Conservation (phyloP, 495 filamentous ascomycete genomes). For the Talaromyces trachyspermus region DNA sequence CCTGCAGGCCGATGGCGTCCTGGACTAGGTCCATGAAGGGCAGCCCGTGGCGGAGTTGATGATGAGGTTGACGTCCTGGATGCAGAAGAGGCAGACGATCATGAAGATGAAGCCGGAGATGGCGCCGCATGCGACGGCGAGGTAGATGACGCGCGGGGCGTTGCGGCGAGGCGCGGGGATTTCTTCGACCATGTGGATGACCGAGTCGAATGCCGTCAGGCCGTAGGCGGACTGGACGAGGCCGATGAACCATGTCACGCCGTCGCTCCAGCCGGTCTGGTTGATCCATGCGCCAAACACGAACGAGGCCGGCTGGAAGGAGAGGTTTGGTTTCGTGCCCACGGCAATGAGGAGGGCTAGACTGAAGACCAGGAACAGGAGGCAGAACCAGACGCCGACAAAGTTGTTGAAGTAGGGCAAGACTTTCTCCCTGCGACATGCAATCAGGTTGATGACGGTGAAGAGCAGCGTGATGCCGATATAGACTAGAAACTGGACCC, state of each 20-base stretch:
- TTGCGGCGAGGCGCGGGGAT: slow-evolving; percentile 36
- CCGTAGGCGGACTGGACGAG: slow-evolving; percentile 55
- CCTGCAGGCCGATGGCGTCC: slow-evolving; percentile 33
- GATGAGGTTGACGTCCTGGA: slow-evolving; percentile 55
- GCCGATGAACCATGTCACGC: slow-evolving; percentile 56
- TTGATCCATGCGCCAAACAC: slow-evolving; percentile 54
- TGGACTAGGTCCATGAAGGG: slow-evolving; percentile 41
- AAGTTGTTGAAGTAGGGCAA: slow-evolving; percentile 42
- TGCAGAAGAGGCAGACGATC: slow-evolving; percentile 66
- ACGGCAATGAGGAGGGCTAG: slow-evolving; percentile 38
- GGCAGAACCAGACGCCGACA: slow-evolving; percentile 40
- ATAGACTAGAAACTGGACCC: slow-evolving; percentile 40
- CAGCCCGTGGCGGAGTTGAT: slow-evolving; percentile 35
- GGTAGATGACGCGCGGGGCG: slow-evolving; percentile 34
- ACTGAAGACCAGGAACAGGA: slow-evolving; percentile 36
- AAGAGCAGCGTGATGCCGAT: slow-evolving; percentile 30
- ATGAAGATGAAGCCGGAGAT: slow-evolving; percentile 63
- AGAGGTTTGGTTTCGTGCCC: slow-evolving; percentile 26
- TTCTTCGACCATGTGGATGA: slow-evolving; percentile 54
- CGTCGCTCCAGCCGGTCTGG: slow-evolving; percentile 55
- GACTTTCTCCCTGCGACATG: slow-evolving; percentile 37
- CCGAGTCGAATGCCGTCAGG: slow-evolving; percentile 56
- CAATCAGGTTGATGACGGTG: slow-evolving; percentile 36
- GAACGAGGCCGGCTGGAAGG: slow-evolving; percentile 38
- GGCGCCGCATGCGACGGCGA: slow-evolving; percentile 41